These are phyloP conservation scores for Psidium guajava DNA, from an alignment of 345 rosid genomes.

Conservation along the genomic window DNA sequence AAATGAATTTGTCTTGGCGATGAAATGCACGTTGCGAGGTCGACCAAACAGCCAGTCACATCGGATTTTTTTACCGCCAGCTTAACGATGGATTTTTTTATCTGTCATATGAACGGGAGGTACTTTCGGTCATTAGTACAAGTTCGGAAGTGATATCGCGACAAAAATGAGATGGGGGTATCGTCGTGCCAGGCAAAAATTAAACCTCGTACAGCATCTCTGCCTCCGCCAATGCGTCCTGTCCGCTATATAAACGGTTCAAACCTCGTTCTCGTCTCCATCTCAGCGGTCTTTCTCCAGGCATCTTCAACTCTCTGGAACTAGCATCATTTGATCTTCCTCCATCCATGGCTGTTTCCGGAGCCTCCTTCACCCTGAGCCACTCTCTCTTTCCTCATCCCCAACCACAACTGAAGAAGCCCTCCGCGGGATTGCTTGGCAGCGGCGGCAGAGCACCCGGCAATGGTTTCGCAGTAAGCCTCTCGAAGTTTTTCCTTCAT, in stretches of 20 bases:
- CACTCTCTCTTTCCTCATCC: background rate
- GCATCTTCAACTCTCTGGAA: background rate
- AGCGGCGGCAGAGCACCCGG: background rate
- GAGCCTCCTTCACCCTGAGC: background rate
- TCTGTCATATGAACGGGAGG: background rate
- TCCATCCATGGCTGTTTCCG: background rate
- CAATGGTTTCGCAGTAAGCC: background rate
- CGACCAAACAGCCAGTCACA: rapidly evolving
- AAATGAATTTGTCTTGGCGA: background rate
- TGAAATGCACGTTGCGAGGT: rapidly evolving
- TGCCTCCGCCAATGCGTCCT: background rate
- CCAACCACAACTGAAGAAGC: background rate
- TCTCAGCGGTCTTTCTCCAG: background rate
- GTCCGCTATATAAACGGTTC: background rate
- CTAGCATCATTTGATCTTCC: background rate
- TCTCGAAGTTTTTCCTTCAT: background rate
- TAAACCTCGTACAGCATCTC: background rate
- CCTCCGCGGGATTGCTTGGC: background rate
- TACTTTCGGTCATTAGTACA: background rate
- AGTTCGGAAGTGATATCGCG: background rate
- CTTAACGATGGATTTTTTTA: too few species aligned
- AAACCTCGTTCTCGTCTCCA: background rate
- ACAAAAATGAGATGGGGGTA: background rate
- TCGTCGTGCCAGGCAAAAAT: background rate
- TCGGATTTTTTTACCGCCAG: background rate